A percentile compares a stretch with the other conserved stretches of the same genome.
Conservation (phyloP, 2,329 filamentous ascomycete species). For the Diaporthe ilicicola region DNA sequence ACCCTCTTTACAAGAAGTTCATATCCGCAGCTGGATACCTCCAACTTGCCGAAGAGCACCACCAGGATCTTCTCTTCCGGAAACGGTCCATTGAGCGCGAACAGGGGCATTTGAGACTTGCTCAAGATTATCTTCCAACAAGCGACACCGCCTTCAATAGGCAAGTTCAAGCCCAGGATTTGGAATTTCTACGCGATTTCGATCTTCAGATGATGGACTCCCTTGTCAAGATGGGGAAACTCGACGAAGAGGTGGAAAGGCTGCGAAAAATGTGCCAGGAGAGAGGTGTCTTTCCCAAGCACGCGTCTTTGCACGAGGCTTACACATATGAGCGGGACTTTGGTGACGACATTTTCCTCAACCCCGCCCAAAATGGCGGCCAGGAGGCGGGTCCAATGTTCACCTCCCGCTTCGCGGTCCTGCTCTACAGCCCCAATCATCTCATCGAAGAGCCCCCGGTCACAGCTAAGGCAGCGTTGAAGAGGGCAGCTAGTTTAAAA, state of each 20-base stretch:
- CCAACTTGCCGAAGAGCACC: constrained; percentile 57
- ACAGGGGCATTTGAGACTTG: constrained; percentile 37
- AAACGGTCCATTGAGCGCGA: constrained; percentile 50
- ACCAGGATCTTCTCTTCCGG: constrained; percentile 52
- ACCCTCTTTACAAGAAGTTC: constrained; percentile 57
- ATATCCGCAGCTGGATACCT: constrained; percentile 54
- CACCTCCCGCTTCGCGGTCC: constrained; percentile 52
- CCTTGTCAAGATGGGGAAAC: constrained; percentile 45
- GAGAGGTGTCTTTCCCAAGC: constrained; percentile 52
- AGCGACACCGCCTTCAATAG: constrained; percentile 32
- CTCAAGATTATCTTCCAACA: constrained; percentile 34
- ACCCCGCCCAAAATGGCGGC: constrained; percentile 34
- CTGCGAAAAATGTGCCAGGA: constrained; percentile 52
- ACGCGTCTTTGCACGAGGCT: constrained; percentile 49
- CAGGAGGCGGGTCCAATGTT: constrained; percentile 41
- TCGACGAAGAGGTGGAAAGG: constrained; percentile 44
- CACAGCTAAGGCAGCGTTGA: constrained; percentile 52
- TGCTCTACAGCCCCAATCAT: constrained; percentile 60
- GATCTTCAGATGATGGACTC: constrained; percentile 44
- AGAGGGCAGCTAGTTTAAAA: constrained; percentile 46
- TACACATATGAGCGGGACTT: constrained; percentile 49
- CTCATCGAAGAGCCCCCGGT: constrained; percentile 49
- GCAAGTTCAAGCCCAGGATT: constrained; percentile 47
- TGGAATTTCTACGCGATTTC: constrained; percentile 56
- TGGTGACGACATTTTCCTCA: constrained; percentile 53